Evolutionary conservation across 345 rosid species (phyloP), one percentile per base, ranked within the genome.

Genomic region (Geranium rotundifolium): DNA sequence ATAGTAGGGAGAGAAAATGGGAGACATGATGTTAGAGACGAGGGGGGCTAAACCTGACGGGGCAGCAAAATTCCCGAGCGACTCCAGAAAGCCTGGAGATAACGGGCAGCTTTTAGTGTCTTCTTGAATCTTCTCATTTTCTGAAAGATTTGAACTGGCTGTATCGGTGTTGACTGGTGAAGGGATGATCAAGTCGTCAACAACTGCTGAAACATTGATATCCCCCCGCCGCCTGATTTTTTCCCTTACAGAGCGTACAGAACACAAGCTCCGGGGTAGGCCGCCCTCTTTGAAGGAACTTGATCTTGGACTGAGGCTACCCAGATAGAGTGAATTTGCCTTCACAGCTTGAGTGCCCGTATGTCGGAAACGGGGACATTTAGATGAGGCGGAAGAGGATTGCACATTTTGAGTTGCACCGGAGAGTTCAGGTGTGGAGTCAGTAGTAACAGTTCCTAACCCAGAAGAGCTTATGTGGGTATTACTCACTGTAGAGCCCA

Each of bases 261-360:
- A 66, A 41, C 85, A 78, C 64, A 73, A 65, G 76, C 71, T 81
- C 69, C 75, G 83, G 37, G 74, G 69, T 27, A 75, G 62, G 46
- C 83, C 86, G n/a, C n/a, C n/a, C 71, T 87, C 98, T 77, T 88
- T 79, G 57, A 90, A 82, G 63, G 97, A 90, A 75, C 83, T 86
- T 54, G 90, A 77, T 62, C 90, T 81, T 39, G 97, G 88, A 73
- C 96, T 84, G 68, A 87, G 85, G 77, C 87, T 85, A 74, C 81
- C 89, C 72, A 87, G 92, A 64, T 75, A 77, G n/a, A 76, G 41
- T 60, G 82, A 62, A 71, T 68, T 80, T 10, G 76, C 54, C 63
- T 84, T 85, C 17, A 66, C 58, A 46, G 69, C 77, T 62, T 75
- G 90, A 66, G 68, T 73, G 65, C 85, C 80, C 59, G 63, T 27